These are phyloP conservation scores for Exserohilum turcica DNA, from an alignment of 2,329 filamentous ascomycete species.

Conservation along the genomic window DNA sequence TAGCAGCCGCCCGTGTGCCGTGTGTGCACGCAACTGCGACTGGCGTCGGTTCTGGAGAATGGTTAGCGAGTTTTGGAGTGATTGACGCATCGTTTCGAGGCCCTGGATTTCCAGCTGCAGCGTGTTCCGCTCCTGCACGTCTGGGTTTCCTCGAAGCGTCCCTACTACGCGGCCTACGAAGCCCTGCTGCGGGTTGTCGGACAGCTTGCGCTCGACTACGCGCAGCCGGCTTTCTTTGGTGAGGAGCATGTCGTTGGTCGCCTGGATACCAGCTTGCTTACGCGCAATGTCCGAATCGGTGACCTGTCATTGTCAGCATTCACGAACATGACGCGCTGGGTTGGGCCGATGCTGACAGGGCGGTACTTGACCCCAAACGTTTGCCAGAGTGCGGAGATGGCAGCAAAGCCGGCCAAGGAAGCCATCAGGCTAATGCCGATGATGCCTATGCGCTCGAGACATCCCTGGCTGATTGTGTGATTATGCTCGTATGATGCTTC, in stretches of 20 bases:
- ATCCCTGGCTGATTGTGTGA: constrained; percentile 60
- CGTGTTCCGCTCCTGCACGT: constrained; percentile 58
- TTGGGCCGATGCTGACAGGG: constrained; percentile 50
- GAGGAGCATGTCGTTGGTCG: constrained; percentile 77
- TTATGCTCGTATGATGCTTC: constrained; percentile 50
- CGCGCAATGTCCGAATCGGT: constrained; percentile 75
- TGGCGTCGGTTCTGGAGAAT: constrained; percentile 67
- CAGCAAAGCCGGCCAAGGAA: constrained; percentile 83
- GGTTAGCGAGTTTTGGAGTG: constrained; percentile 68
- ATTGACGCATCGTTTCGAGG: constrained; percentile 77
- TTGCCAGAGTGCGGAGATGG: constrained; percentile 87
- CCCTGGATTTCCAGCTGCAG: constrained; percentile 78
- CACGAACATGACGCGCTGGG: neutral
- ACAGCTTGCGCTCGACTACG: constrained; percentile 68
- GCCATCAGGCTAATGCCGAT: constrained; percentile 88
- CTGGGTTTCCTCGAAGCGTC: constrained; percentile 66
- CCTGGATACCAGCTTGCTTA: constrained; percentile 78
- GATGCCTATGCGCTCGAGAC: constrained; percentile 72
- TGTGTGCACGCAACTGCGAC: constrained; percentile 69
- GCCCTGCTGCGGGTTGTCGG: constrained; percentile 57
- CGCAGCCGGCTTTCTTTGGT: constrained; percentile 75
- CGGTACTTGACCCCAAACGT: constrained; percentile 71
- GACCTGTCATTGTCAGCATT: constrained; percentile 48
- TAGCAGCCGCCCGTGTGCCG: constrained; percentile 67
- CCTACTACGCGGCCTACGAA: constrained; percentile 77